Evolutionary conservation across 495 filamentous ascomycete species (phyloP).

Genomic region (Xanthoparmelia taractica): DNA sequence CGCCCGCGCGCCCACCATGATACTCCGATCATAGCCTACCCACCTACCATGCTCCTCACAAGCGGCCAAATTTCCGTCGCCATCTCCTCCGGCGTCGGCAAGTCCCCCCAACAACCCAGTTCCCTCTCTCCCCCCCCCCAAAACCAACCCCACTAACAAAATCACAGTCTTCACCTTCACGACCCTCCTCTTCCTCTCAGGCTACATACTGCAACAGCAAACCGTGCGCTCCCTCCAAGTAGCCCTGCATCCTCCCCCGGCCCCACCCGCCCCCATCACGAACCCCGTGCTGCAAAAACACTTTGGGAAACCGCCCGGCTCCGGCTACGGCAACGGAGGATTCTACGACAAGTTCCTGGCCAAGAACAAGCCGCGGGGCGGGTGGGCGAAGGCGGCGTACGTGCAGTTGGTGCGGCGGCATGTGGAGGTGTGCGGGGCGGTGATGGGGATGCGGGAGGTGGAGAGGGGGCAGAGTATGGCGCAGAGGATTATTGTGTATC

Average conservation of each 20-base stretch:
- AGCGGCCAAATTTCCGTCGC: constrained; percentile 28
- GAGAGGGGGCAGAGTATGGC: constrained; percentile 37
- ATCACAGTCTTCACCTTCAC: constrained; percentile 50
- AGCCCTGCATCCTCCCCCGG: constrained; percentile 43
- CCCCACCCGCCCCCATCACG: constrained; percentile 11
- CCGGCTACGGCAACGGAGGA: neutral
- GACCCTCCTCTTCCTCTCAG: constrained; percentile 57
- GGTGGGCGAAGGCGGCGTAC: constrained; percentile 36
- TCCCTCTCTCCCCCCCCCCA: neutral
- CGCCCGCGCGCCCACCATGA: neutral
- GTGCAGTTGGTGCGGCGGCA: constrained; percentile 37
- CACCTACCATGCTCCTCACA: constrained; percentile 24
- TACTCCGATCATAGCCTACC: neutral
- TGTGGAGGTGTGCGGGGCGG: constrained; percentile 37
- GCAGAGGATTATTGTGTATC: constrained; percentile 39
- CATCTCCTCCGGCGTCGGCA: constrained; percentile 26
- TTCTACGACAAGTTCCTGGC: constrained; percentile 32
- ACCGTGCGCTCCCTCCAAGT: constrained; percentile 56
- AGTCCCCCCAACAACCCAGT: neutral
- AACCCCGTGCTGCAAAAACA: constrained; percentile 25
- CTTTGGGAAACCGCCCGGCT: constrained; percentile 26
- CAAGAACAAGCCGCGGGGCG: constrained; percentile 31
- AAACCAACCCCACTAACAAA: constrained; percentile 7
- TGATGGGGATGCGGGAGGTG: constrained; percentile 41
- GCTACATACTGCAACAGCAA: constrained; percentile 63